A percentile compares a stretch with the other conserved stretches of the same genome.
Evolutionary conservation across 176 grass and related monocot genomes (phyloP).

Genomic region (Triticum timopheevii): DNA sequence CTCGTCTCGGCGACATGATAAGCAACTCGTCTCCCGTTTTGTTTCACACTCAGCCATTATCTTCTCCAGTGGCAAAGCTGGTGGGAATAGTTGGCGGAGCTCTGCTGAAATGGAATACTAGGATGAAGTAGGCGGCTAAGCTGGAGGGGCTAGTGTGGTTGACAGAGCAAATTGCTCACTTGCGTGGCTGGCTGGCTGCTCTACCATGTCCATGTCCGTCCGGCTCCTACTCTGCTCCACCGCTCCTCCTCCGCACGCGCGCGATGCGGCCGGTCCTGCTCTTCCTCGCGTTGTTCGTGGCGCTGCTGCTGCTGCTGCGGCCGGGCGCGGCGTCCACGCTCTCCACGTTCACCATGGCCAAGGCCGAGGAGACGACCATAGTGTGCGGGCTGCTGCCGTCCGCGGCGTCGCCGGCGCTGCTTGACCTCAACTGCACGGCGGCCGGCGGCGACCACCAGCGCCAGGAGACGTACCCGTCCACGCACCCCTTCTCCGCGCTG

Average conservation of each 20-base stretch:
- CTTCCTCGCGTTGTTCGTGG: background rate
- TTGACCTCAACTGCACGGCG: slow-evolving; percentile 73
- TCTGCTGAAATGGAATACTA: no score
- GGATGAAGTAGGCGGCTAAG: background rate
- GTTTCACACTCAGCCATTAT: background rate
- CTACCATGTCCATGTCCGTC: slow-evolving; percentile 48
- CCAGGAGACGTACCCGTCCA: slow-evolving; percentile 45
- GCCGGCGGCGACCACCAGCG: slow-evolving; percentile 29
- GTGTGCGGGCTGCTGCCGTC: slow-evolving; percentile 76
- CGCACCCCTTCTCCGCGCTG: slow-evolving; percentile 62
- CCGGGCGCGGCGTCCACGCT: slow-evolving; percentile 31
- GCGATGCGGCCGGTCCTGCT: background rate
- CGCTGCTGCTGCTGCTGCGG: background rate
- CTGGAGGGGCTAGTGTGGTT: background rate
- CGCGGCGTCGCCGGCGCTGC: background rate
- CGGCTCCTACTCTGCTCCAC: background rate
- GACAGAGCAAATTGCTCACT: background rate
- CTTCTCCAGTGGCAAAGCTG: background rate
- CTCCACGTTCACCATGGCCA: slow-evolving; percentile 68
- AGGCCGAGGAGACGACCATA: slow-evolving; percentile 38
- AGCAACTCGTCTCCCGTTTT: background rate
- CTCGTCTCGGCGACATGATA: background rate
- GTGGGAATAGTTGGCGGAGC: no score
- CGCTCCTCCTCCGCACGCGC: slow-evolving; percentile 13
- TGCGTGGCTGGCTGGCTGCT: background rate